Evolutionary conservation across 139 green algal species (phyloP).

Genomic region (Tetradesmus lagerheimii): DNA sequence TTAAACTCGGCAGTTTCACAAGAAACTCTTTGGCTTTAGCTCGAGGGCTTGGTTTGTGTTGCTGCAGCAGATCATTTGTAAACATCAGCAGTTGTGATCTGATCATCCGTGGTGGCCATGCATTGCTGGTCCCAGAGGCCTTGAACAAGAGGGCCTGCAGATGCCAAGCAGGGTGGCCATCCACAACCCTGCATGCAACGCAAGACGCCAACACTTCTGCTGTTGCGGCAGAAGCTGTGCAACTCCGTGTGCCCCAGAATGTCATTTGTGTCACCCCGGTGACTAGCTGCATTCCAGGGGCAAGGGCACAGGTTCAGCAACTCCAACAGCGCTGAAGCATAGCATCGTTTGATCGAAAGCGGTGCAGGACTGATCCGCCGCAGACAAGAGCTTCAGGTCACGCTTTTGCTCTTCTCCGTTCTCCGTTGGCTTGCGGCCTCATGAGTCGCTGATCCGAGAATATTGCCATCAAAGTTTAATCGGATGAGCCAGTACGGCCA

Average conservation of each 20-base stretch:
- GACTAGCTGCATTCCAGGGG: background rate
- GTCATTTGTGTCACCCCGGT: background rate
- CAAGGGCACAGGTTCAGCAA: background rate
- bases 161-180: too few species aligned
- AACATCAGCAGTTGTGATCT: background rate
- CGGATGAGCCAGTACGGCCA: constrained; percentile 37
- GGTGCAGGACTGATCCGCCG: background rate
- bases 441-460: background rate
- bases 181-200: too few species aligned
- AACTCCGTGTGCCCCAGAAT: background rate
- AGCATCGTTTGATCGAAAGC: too few species aligned
- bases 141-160: background rate
- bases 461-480: background rate
- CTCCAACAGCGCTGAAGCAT: background rate
- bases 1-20: too few species aligned
- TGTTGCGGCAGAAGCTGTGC: background rate
- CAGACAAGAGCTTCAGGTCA: background rate
- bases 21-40: too few species aligned
- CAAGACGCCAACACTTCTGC: background rate
- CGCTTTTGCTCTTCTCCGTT: background rate
- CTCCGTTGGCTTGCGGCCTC: background rate
- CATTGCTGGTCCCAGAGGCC: too few species aligned
- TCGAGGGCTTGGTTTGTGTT: too few species aligned
- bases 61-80: background rate
- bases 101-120: too few species aligned